These are phyloP conservation scores for Diaporthe eres DNA, from an alignment of 2,329 filamentous ascomycete genomes.

Conservation along the genomic window DNA sequence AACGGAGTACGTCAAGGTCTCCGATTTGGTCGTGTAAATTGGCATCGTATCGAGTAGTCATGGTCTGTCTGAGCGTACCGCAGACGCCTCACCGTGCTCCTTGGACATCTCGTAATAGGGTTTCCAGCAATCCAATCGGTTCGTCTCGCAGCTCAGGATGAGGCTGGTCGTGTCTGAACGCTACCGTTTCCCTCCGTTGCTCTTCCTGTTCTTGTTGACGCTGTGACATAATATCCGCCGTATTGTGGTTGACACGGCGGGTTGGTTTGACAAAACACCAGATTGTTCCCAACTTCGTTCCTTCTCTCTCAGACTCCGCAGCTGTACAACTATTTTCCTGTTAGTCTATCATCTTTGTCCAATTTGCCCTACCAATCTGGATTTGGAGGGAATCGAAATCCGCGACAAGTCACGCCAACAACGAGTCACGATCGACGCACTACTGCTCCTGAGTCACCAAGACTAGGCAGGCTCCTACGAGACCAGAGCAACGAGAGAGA, in stretches of 20 bases:
- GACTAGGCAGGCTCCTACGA: slow-evolving; percentile 22
- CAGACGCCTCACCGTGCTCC: slow-evolving; percentile 1
- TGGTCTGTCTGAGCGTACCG: slow-evolving; percentile 13
- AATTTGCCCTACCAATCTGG: neutral
- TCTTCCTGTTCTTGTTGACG: neutral
- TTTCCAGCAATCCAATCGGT: slow-evolving; percentile 22
- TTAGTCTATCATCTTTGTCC: neutral
- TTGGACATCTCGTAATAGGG: slow-evolving; percentile 24
- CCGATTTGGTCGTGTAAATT: slow-evolving; percentile 34
- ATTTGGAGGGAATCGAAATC: neutral
- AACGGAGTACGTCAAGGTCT: slow-evolving; percentile 4
- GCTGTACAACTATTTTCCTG: neutral
- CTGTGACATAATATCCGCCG: slow-evolving; percentile 7
- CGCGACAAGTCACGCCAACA: neutral
- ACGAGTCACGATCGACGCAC: slow-evolving; percentile 4
- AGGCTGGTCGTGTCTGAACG: slow-evolving; percentile 24
- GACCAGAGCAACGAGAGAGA: neutral
- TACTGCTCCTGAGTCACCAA: slow-evolving; percentile 8
- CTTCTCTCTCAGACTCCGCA: neutral
- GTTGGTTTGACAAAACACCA: neutral
- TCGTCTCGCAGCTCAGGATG: slow-evolving; percentile 4
- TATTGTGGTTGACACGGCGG: neutral
- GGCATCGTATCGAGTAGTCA: slow-evolving; percentile 33
- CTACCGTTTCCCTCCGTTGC: neutral
- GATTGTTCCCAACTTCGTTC: neutral